Evolutionary conservation across 345 rosid species (phyloP), one percentile per base, ranked within the genome.

Genomic region (Laguncularia racemosa): DNA sequence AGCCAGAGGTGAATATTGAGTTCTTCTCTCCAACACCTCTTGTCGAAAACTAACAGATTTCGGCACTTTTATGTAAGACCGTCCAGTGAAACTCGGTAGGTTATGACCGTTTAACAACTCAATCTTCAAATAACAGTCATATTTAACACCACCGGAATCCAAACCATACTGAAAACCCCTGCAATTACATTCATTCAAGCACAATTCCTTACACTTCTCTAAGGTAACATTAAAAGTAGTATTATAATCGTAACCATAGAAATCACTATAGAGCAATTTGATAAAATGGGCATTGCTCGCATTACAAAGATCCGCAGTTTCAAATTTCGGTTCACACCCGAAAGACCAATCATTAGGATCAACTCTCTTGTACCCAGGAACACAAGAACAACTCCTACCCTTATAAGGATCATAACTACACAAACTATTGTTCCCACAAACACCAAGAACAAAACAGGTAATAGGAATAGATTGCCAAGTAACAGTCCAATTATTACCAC

Each of bases 281-380:
- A 76, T 18, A 38, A 79, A 70, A 16, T 45, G 26, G 16, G 45
- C 38, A 14, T 72, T 65, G 12, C 4, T 38, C 0, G 44, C 10
- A 44, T 13, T 50, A 49, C 75, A 69, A 12, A 13, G 6, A 6
- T 33, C 40, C 10, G 40, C 40, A 33, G 65, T 18, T 13, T 61
- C 12, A 53, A 74, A 74, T 19, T 66, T 48, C 4, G 60, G 65
- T 53, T 52, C 66, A 45, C 78, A 79, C 4, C 78, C 78, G 2
- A 9, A 19, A 20, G 76, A 48, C 79, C 52, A 71, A 5, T 23
- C 26, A 23, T 23, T 23, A 23, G 2, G 4, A 23, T 23, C 26
- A 23, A 23, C 26, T 23, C 26, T 23, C 26, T 23, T 23, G 26
- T 23, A 23, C 26, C 26, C 26, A 23, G 26, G 26, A 23, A 23